A percentile compares a stretch with the other conserved stretches of the same genome.
Evolutionary conservation across 805 yeast species (phyloP).

Genomic region (Groenewaldozyma tartarivorans): DNA sequence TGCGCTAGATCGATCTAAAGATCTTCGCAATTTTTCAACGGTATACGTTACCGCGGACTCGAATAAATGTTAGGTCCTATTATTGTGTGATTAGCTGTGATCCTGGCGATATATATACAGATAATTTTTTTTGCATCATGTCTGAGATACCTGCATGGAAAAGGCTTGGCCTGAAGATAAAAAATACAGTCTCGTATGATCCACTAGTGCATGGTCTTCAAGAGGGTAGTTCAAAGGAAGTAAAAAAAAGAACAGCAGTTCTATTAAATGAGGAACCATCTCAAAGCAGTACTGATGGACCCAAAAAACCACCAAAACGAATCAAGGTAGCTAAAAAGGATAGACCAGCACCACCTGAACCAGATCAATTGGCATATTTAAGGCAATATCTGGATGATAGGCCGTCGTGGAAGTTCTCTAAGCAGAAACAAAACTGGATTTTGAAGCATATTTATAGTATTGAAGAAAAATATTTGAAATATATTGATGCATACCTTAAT

Average conservation of each 20-base stretch:
- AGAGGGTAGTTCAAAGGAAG: slow-evolving; percentile 21
- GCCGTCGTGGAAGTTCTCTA: slow-evolving; percentile 71
- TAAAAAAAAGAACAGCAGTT: slow-evolving; percentile 16
- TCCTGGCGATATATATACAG: too few species aligned
- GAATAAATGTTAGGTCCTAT: too few species aligned
- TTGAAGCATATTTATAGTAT: slow-evolving; percentile 48
- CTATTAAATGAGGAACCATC: neutral
- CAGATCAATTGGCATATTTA: slow-evolving; percentile 62
- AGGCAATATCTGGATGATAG: slow-evolving; percentile 47
- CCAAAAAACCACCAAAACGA: slow-evolving; percentile 59
- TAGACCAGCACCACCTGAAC: slow-evolving; percentile 62
- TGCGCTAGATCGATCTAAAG: too few species aligned
- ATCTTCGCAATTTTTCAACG: too few species aligned
- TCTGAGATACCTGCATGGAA: slow-evolving; percentile 71
- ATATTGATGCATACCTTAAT: slow-evolving; percentile 42
- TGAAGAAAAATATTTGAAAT: slow-evolving; percentile 43
- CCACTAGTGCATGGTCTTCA: slow-evolving; percentile 23
- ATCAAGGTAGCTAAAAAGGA: slow-evolving; percentile 58
- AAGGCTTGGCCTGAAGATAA: slow-evolving; percentile 57
- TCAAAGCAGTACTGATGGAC: slow-evolving; percentile 16
- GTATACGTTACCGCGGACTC: too few species aligned
- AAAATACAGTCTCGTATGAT: slow-evolving; percentile 30
- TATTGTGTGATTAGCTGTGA: too few species aligned
- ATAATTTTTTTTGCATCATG: too few species aligned
- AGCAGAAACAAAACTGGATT: slow-evolving; percentile 82